Percentiles rank a stretch among this genome's conserved stretches.
phyloP scores from a whole-genome alignment of 208 protist genomes.

The Entamoeba dispar region DNA sequence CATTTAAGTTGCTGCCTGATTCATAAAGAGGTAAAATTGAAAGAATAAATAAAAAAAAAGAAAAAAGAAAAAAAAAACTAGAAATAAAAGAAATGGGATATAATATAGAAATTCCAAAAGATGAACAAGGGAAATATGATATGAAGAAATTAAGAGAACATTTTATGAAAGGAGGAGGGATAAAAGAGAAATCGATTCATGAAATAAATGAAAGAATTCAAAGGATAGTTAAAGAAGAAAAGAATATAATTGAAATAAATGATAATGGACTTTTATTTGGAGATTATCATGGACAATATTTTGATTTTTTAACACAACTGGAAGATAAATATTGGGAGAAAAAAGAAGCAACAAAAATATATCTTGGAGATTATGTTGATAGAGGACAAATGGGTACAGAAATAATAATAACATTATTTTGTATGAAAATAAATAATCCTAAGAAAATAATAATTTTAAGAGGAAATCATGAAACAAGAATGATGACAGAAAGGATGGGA shows the following conservation, averaged over 20 bases:
- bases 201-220: neutral
- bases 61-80: too few species aligned
- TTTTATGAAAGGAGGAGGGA: neutral
- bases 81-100: too few species aligned
- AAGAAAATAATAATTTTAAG: neutral
- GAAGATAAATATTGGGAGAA: neutral
- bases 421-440: constrained; percentile 51
- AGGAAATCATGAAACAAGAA: constrained; percentile 18
- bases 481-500: constrained; percentile 10
- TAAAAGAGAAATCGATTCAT: neutral
- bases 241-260: neutral
- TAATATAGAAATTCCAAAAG: too few species aligned
- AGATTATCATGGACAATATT: constrained; percentile 3
- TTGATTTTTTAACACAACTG: neutral
- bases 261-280: neutral
- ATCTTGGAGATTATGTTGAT: constrained; percentile 22
- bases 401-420: constrained; percentile 70
- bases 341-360: constrained; percentile 1
- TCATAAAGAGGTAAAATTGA: too few species aligned
- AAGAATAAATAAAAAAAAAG: too few species aligned
- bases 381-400: constrained; percentile 66
- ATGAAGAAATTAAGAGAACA: neutral
- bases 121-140: neutral
- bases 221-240: neutral
- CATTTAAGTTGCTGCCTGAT: too few species aligned